A percentile compares a stretch with the other conserved stretches of the same genome.
These are phyloP conservation scores for Mycena galopus DNA, from an alignment of 768 basidiomycete genomes.

Conservation along the genomic window DNA sequence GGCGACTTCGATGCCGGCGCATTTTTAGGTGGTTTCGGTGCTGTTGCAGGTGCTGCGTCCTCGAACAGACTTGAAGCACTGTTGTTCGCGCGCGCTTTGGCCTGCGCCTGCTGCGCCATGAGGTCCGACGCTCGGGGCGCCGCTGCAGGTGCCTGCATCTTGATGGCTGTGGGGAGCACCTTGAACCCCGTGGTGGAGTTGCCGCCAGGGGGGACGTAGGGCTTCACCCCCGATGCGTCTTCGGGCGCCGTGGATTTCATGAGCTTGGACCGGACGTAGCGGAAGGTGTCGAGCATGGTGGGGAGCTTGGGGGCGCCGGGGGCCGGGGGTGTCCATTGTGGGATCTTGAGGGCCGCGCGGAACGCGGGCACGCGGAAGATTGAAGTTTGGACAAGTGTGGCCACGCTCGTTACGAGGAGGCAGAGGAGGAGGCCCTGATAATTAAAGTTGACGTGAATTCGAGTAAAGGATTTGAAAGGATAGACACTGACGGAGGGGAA, in stretches of 20 bases:
- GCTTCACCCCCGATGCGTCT: neutral
- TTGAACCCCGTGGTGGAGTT: neutral
- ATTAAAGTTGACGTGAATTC: neutral
- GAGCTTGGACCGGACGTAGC: neutral
- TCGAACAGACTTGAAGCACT: slow-evolving; percentile 15
- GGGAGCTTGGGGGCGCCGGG: slow-evolving; percentile 50
- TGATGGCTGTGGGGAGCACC: no score
- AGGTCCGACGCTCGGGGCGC: neutral
- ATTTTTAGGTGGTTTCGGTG: neutral
- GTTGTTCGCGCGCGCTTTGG: neutral
- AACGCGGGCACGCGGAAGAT: slow-evolving; percentile 58
- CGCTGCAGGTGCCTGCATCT: no score
- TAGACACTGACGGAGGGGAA: slow-evolving; percentile 73
- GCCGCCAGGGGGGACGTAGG: slow-evolving; percentile 11
- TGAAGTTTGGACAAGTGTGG: slow-evolving; percentile 65
- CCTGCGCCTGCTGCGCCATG: slow-evolving; percentile 19
- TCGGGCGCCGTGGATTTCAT: neutral
- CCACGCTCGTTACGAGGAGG: slow-evolving; percentile 53
- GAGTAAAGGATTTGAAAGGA: slow-evolving; percentile 22
- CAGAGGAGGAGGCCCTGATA: slow-evolving; percentile 58
- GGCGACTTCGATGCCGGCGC: no score
- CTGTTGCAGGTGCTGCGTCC: neutral
- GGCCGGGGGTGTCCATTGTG: slow-evolving; percentile 43
- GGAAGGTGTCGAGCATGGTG: slow-evolving; percentile 31
- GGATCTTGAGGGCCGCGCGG: slow-evolving; percentile 56